These are phyloP conservation scores for Colletotrichum orbiculare DNA, from an alignment of 2,329 filamentous ascomycete species.

Conservation along the genomic window DNA sequence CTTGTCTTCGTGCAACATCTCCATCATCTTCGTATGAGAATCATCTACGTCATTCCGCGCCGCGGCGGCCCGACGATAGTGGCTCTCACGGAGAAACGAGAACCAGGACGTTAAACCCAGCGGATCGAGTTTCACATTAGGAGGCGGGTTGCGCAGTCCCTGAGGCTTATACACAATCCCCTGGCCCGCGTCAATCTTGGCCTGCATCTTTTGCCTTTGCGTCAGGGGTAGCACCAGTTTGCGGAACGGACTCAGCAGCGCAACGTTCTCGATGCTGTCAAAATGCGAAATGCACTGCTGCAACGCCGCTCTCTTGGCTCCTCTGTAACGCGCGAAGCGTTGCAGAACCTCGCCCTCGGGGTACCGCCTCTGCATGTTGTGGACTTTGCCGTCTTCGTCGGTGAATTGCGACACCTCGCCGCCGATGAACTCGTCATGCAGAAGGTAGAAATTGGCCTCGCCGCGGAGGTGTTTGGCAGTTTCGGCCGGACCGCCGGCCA, in stretches of 20 bases:
- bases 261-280: slow-evolving; percentile 50
- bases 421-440: slow-evolving; percentile 15
- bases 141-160: slow-evolving; percentile 22
- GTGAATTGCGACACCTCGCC: slow-evolving; percentile 37
- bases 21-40: slow-evolving; percentile 27
- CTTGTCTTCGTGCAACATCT: slow-evolving; percentile 37
- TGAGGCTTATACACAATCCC: slow-evolving; percentile 34
- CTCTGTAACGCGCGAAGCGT: slow-evolving; percentile 51
- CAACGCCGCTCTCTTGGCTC: slow-evolving; percentile 57
- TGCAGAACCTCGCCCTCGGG: slow-evolving; percentile 40
- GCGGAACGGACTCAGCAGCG: slow-evolving; percentile 49
- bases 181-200: background rate
- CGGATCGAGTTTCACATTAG: slow-evolving; percentile 41
- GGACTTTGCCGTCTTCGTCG: slow-evolving; percentile 9
- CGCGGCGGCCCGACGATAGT: slow-evolving; percentile 39
- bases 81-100: slow-evolving; percentile 40
- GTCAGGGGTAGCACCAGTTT: slow-evolving; percentile 50
- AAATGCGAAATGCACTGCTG: slow-evolving; percentile 55
- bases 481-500: slow-evolving; percentile 39
- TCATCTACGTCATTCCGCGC: slow-evolving; percentile 36
- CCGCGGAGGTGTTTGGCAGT: slow-evolving; percentile 22
- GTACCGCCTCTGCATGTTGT: background rate
- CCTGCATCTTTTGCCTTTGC: slow-evolving; percentile 38
- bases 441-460: slow-evolving; percentile 36
- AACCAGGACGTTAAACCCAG: slow-evolving; percentile 46